phyloP scores from a whole-genome alignment of 345 rosid species.

The Carallia pectinifolia region DNA sequence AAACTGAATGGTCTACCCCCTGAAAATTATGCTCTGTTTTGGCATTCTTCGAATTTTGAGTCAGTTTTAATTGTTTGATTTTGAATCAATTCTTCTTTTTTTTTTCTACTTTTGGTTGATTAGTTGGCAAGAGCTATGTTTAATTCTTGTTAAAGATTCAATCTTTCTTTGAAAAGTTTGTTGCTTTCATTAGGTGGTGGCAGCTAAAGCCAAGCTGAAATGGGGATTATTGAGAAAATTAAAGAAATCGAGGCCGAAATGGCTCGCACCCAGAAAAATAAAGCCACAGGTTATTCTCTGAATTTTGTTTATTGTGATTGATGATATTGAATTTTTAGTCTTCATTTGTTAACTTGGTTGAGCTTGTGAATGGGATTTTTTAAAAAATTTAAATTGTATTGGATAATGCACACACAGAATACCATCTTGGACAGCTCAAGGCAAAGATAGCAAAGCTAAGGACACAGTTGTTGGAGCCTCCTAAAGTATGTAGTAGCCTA shows the following conservation, averaged over 20 bases:
- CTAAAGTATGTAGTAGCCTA: constrained; percentile 49
- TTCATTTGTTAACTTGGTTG: neutral
- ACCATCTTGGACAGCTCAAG: constrained; percentile 99
- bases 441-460: constrained; percentile 98
- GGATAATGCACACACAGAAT: constrained; percentile 56
- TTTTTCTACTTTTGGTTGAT: neutral
- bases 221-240: constrained; percentile 98
- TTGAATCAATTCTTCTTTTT: neutral
- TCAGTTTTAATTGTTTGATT: neutral
- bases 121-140: neutral
- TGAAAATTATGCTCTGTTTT: too few relatives aligned
- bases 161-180: neutral
- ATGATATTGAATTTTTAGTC: neutral
- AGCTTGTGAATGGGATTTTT: neutral
- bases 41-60: too few relatives aligned
- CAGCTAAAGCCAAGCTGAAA: constrained; percentile 35
- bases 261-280: constrained; percentile 99
- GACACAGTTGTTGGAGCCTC: constrained; percentile 96
- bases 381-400: too few relatives aligned
- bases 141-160: neutral
- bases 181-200: constrained; percentile 11
- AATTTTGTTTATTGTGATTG: neutral
- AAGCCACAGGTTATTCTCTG: constrained; percentile 72
- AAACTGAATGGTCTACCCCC: too few relatives aligned
- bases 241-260: constrained; percentile 99